phyloP scores from a whole-genome alignment of 345 rosid genomes.

The Populus alba region DNA sequence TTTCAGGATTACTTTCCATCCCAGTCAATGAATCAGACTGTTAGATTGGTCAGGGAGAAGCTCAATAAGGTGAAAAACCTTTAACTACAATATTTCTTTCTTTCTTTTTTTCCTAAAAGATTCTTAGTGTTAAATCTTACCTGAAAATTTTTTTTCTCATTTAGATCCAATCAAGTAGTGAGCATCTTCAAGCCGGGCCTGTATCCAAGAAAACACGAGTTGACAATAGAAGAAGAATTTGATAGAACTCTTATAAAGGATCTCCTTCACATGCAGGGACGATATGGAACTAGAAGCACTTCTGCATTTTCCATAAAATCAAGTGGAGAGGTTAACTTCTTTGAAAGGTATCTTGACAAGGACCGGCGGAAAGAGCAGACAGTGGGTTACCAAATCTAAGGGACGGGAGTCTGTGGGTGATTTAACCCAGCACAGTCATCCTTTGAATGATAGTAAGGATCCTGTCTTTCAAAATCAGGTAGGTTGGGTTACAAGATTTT shows the following conservation, averaged over 20 bases:
- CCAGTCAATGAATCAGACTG: conserved; percentile 81
- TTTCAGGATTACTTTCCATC: conserved; percentile 77
- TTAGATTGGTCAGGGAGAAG: conserved; percentile 65
- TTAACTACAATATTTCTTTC: not conserved
- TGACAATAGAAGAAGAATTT: conserved; percentile 79
- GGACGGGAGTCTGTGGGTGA: not conserved
- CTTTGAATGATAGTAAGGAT: not conserved
- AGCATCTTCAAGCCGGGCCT: conserved; percentile 42
- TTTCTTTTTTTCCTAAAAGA: not conserved
- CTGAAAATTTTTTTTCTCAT: conserved; percentile 1
- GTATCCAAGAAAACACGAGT: conserved; percentile 52
- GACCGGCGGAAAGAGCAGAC: conserved; percentile 53
- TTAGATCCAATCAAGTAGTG: conserved; percentile 60
- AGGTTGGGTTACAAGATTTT: not conserved
- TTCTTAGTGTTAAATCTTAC: not conserved
- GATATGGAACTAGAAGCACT: conserved; percentile 72
- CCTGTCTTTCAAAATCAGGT: not conserved
- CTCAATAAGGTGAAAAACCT: conserved; percentile 61
- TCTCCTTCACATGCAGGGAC: conserved; percentile 39
- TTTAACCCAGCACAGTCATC: not conserved
- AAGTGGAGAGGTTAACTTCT: conserved; percentile 45
- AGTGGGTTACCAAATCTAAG: conserved; percentile 27
- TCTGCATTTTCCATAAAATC: conserved; percentile 47
- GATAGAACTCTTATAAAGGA: not conserved
- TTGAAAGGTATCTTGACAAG: conserved; percentile 52